Evolutionary conservation across 2,329 filamentous ascomycete species (phyloP).

Genomic region (Cercospora sp.): DNA sequence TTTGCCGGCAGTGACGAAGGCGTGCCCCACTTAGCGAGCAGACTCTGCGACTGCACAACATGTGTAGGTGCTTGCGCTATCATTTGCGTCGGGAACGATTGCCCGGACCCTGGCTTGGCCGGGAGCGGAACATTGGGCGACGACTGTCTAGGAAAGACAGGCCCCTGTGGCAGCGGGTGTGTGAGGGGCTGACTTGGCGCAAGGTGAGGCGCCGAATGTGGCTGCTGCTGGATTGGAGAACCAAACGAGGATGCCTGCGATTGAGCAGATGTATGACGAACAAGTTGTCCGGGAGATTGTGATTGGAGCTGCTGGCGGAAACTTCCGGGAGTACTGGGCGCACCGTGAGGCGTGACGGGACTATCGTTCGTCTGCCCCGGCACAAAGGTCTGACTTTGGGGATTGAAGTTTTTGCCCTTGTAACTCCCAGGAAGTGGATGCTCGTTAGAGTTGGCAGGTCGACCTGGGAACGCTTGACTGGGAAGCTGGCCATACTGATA

Average conservation of each 20-base stretch:
- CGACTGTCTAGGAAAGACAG: conserved; percentile 40
- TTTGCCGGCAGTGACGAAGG: conserved; percentile 57
- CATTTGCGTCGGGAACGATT: conserved; percentile 19
- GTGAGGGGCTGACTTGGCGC: conserved; percentile 31
- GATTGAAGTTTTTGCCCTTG: conserved; percentile 85
- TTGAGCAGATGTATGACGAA: conserved; percentile 38
- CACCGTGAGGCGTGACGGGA: conserved; percentile 31
- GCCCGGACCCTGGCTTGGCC: conserved; percentile 32
- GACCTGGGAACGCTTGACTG: conserved; percentile 66
- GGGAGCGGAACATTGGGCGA: conserved; percentile 39
- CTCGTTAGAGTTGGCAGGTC: conserved; percentile 69
- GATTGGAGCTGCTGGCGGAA: conserved; percentile 13
- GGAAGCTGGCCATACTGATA: conserved; percentile 82
- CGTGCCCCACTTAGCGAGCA: conserved; percentile 58
- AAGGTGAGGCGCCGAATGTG: conserved; percentile 25
- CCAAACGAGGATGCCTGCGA: conserved; percentile 34
- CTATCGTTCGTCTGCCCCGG: conserved; percentile 54
- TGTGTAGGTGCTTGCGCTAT: conserved; percentile 16
- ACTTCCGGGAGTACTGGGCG: conserved; percentile 15
- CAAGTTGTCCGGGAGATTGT: conserved; percentile 26
- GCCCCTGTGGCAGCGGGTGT: conserved; percentile 41
- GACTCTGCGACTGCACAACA: conserved; percentile 43
- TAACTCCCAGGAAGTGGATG: conserved; percentile 84
- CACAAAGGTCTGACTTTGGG: conserved; percentile 89
- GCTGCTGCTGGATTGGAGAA: conserved; percentile 27